Conservation (phyloP, 75 land plant species). For the Azolla pinnata region DNA sequence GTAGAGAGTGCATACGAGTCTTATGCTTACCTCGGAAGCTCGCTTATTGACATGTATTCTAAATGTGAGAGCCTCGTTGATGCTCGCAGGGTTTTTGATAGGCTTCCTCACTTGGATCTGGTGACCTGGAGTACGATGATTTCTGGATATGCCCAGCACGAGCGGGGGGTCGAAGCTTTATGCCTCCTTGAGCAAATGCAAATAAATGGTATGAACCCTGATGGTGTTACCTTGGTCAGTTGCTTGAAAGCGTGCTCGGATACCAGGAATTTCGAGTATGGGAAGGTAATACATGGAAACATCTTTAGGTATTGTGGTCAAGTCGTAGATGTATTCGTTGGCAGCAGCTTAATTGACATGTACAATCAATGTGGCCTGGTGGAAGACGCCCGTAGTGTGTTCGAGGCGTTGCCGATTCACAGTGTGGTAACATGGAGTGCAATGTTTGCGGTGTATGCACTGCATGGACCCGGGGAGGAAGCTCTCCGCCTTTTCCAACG, state of each 20-base stretch:
- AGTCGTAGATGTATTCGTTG: too few relatives aligned
- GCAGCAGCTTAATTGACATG: slow-evolving; percentile 39
- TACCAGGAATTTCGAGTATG: slow-evolving; percentile 4
- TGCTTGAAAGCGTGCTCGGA: slow-evolving; percentile 10
- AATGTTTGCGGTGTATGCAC: slow-evolving; percentile 23
- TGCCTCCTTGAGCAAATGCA: slow-evolving; percentile 27
- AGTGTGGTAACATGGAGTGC: slow-evolving; percentile 33
- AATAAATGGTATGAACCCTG: slow-evolving; percentile 7
- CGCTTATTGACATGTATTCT: slow-evolving; percentile 60
- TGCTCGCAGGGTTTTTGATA: slow-evolving; percentile 32
- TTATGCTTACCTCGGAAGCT: slow-evolving; percentile 29
- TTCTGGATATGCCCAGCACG: slow-evolving; percentile 53
- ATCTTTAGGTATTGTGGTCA: too few relatives aligned
- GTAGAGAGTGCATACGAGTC: slow-evolving; percentile 21
- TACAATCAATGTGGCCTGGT: slow-evolving; percentile 27
- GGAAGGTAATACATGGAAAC: slow-evolving; percentile 7
- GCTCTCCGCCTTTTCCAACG: slow-evolving; percentile 21
- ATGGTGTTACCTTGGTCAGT: slow-evolving; percentile 22
- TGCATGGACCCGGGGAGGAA: slow-evolving; percentile 10
- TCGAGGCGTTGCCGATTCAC: slow-evolving; percentile 9
- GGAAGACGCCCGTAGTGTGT: slow-evolving; percentile 28
- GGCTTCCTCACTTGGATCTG: slow-evolving; percentile 19
- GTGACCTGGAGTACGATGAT: slow-evolving; percentile 51
- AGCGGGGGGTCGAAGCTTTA: slow-evolving; percentile 41
- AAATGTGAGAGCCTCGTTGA: slow-evolving; percentile 37